These are phyloP conservation scores for Neurospora tetrasperma DNA, from an alignment of 495 filamentous ascomycete species.

Conservation along the genomic window DNA sequence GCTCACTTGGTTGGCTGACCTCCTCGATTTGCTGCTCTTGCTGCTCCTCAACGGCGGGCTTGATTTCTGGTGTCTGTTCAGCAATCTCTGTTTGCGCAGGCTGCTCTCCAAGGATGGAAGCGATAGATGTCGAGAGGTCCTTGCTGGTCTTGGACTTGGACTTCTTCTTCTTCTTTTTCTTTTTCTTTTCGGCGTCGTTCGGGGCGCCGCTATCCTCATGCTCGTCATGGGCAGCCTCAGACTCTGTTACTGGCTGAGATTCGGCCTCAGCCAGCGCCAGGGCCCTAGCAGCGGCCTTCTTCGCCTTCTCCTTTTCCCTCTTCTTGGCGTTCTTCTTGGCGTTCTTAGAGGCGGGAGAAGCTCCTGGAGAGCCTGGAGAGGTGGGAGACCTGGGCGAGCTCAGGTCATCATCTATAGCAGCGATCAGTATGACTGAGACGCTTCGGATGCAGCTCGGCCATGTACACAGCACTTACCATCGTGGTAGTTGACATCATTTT, in stretches of 20 bases:
- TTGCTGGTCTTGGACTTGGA: constrained; percentile 1
- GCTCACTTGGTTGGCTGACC: background rate
- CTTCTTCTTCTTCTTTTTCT: constrained; percentile 4
- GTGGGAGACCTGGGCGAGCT: constrained; percentile 1
- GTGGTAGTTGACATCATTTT: constrained; percentile 7
- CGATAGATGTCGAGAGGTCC: background rate
- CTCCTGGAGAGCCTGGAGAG: background rate
- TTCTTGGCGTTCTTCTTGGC: constrained; percentile 20
- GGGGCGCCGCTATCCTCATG: background rate
- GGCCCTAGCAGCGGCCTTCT: constrained; percentile 9
- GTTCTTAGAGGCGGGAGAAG: background rate
- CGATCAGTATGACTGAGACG: background rate
- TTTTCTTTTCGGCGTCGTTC: background rate
- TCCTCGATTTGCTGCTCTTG: background rate
- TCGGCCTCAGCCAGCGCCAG: background rate
- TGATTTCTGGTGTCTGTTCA: constrained; percentile 2
- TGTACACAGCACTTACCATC: background rate
- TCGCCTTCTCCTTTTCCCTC: constrained; percentile 16
- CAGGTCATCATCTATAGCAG: constrained; percentile 2
- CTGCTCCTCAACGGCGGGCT: background rate
- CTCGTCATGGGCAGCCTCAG: constrained; percentile 5
- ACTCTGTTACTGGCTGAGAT: constrained; percentile 9
- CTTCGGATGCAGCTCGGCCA: background rate
- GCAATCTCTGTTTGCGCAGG: background rate
- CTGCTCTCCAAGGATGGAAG: background rate